Evolutionary conservation across 2,329 filamentous ascomycete genomes (phyloP).

Genomic region (Endocalyx cinctus): DNA sequence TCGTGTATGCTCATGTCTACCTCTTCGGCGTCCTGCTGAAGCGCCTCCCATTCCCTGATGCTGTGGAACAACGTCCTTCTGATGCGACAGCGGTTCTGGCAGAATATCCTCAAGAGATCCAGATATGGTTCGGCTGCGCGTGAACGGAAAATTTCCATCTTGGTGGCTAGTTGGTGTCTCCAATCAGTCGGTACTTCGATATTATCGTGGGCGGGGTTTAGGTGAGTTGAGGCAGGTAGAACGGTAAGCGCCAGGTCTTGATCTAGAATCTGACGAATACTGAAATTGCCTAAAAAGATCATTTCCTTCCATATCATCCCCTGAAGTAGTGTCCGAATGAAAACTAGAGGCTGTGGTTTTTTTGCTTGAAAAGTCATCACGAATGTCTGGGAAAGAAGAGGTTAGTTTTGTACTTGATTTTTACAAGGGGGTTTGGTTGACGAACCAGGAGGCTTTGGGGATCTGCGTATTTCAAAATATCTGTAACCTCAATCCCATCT

Average conservation of each 20-base stretch:
- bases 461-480: constrained; percentile 63
- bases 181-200: constrained; percentile 71
- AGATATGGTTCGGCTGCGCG: constrained; percentile 67
- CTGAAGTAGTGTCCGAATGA: constrained; percentile 75
- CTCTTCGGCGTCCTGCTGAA: constrained; percentile 78
- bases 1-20: constrained; percentile 64
- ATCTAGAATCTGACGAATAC: constrained; percentile 71
- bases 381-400: constrained; percentile 55
- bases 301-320: constrained; percentile 70
- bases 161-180: constrained; percentile 65
- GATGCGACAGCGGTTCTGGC: constrained; percentile 85
- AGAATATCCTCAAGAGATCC: constrained; percentile 77
- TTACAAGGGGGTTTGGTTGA: too few relatives aligned
- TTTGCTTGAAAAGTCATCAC: constrained; percentile 70
- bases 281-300: constrained; percentile 61
- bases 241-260: constrained; percentile 76
- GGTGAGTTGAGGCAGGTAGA: constrained; percentile 64
- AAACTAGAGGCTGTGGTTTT: constrained; percentile 77
- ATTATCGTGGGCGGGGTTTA: constrained; percentile 70
- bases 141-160: constrained; percentile 66
- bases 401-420: constrained; percentile 17
- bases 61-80: constrained; percentile 85
- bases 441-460: constrained; percentile 66
- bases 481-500: constrained; percentile 65
- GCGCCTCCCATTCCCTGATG: constrained; percentile 74